Percentiles rank a stretch among this genome's conserved stretches.
These are phyloP conservation scores for Andalucia godoyi DNA, from an alignment of 78 protist species.

Conservation along the genomic window DNA sequence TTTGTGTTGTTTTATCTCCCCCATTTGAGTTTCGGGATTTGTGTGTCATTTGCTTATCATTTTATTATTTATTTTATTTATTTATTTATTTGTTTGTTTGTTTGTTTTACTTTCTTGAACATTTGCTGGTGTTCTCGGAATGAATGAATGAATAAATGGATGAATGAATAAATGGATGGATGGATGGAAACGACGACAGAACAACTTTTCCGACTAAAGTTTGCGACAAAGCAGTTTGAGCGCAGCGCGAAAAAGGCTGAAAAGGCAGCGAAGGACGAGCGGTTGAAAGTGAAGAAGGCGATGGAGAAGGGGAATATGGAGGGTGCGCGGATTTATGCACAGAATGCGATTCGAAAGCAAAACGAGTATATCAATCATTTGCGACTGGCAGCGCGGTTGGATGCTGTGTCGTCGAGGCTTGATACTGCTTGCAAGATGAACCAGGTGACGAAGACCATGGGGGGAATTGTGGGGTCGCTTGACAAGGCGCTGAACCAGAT, in stretches of 20 bases:
- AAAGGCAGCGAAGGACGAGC: conserved; percentile 31
- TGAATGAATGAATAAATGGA: too few relatives aligned
- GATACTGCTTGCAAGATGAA: conserved; percentile 83
- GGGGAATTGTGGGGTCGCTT: conserved; percentile 59
- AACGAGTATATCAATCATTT: conserved; percentile 72
- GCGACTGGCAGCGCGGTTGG: conserved; percentile 72
- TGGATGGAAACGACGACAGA: too few relatives aligned
- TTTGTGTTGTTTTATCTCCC: too few relatives aligned
- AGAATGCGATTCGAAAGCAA: conserved; percentile 88
- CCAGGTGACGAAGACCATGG: conserved; percentile 68
- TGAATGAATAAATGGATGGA: too few relatives aligned
- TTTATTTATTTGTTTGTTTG: too few relatives aligned
- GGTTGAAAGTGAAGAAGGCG: conserved; percentile 59
- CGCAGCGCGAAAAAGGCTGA: conserved; percentile 10
- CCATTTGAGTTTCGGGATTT: too few relatives aligned
- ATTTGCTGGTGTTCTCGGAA: too few relatives aligned
- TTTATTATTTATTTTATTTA: too few relatives aligned
- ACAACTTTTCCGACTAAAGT: conserved; percentile 45
- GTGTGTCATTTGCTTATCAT: too few relatives aligned
- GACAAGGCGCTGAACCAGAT: conserved; percentile 68
- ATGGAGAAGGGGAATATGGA: conserved; percentile 86
- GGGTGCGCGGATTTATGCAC: conserved; percentile 89
- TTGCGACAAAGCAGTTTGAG: conserved; percentile 31
- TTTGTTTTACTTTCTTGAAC: too few relatives aligned
- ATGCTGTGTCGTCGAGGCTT: conserved; percentile 87